phyloP scores from a whole-genome alignment of 495 filamentous ascomycete genomes.

The Penicillium verhagenii region DNA sequence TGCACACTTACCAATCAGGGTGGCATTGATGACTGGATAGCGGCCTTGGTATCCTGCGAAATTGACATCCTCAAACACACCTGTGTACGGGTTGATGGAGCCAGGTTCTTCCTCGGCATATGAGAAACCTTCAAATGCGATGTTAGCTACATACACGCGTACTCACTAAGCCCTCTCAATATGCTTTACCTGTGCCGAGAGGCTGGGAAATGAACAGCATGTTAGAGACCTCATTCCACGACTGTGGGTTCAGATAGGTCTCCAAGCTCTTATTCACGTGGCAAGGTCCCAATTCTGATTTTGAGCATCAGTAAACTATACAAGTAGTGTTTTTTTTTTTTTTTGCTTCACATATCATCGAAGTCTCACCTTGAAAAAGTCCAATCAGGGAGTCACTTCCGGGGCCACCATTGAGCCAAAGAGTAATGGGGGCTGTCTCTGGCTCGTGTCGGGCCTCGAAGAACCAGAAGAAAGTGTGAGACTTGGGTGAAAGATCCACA shows the following conservation, averaged over 20 bases:
- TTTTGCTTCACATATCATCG: slow-evolving; percentile 44
- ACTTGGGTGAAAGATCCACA: slow-evolving; percentile 38
- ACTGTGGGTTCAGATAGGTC: slow-evolving; percentile 52
- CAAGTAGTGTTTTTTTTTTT: not conserved
- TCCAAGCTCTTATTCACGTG: slow-evolving; percentile 51
- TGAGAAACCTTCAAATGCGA: slow-evolving; percentile 46
- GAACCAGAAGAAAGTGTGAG: slow-evolving; percentile 50
- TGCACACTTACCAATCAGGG: slow-evolving; percentile 31
- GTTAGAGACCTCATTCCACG: slow-evolving; percentile 62
- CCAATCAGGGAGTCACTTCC: slow-evolving; percentile 61
- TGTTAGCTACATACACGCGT: too few relatives aligned
- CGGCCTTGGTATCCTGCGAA: slow-evolving; percentile 45
- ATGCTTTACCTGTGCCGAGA: slow-evolving; percentile 38
- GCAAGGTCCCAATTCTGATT: slow-evolving; percentile 62
- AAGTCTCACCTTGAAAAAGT: slow-evolving; percentile 47
- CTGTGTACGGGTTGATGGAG: slow-evolving; percentile 46
- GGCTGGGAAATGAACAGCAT: slow-evolving; percentile 68
- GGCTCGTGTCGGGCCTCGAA: slow-evolving; percentile 46
- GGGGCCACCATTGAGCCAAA: slow-evolving; percentile 59
- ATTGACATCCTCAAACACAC: slow-evolving; percentile 40
- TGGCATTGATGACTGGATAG: slow-evolving; percentile 47
- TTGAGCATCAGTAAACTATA: slow-evolving; percentile 28
- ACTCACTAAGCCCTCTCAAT: too few relatives aligned
- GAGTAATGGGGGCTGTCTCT: slow-evolving; percentile 48
- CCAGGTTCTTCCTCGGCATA: slow-evolving; percentile 44